phyloP scores from a whole-genome alignment of 1,139 yeast genomes.

The Debaryomyces robertsiae region DNA sequence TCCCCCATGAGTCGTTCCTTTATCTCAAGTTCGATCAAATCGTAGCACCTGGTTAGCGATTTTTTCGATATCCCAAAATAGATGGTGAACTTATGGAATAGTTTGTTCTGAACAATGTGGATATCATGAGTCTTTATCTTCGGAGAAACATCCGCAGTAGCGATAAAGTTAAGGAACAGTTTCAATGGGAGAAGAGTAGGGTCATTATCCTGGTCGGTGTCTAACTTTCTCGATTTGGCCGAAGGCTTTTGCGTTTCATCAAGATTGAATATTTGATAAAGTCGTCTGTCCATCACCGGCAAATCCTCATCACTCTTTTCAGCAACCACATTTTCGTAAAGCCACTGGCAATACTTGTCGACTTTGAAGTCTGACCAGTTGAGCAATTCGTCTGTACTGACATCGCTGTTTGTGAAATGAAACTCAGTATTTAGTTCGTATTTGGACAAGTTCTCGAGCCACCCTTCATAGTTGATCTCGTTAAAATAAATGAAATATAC shows the following conservation, averaged over 20 bases:
- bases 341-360: slow-evolving; percentile 44
- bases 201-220: slow-evolving; percentile 8
- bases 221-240: slow-evolving; percentile 5
- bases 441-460: slow-evolving; percentile 27
- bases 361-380: slow-evolving; percentile 44
- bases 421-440: slow-evolving; percentile 25
- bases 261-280: slow-evolving; percentile 37
- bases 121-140: slow-evolving; percentile 8
- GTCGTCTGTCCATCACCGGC: slow-evolving; percentile 36
- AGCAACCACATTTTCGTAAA: slow-evolving; percentile 36
- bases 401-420: slow-evolving; percentile 16
- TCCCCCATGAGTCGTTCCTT: slow-evolving; percentile 9
- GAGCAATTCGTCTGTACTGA: slow-evolving; percentile 27
- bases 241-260: slow-evolving; percentile 15
- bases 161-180: slow-evolving; percentile 1
- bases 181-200: slow-evolving; percentile 3
- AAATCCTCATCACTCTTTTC: slow-evolving; percentile 24
- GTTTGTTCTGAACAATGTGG: slow-evolving; percentile 10
- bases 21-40: slow-evolving; percentile 11
- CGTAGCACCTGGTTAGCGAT: slow-evolving; percentile 10
- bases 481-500: slow-evolving; percentile 28
- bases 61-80: slow-evolving; percentile 11
- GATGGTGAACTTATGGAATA: slow-evolving; percentile 11
- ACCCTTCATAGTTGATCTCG: slow-evolving; percentile 17
- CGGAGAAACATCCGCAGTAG: slow-evolving; percentile 1